phyloP scores from a whole-genome alignment of 2,329 filamentous ascomycete genomes.

The Trematosphaeria pertusa region DNA sequence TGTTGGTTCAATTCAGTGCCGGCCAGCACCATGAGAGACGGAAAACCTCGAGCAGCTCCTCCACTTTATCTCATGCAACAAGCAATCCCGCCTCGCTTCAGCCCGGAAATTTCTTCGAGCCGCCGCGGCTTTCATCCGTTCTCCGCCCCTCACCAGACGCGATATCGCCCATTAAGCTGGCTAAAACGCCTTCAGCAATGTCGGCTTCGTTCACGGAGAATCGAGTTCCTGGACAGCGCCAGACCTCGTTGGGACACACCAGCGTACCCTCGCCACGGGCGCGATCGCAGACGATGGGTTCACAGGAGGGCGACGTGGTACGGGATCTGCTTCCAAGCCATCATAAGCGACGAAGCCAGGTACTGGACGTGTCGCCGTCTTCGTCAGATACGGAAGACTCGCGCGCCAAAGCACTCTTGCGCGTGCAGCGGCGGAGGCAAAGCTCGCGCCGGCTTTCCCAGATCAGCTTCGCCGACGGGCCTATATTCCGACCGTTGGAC shows the following conservation, averaged over 20 bases:
- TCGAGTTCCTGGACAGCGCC: slow-evolving; percentile 41
- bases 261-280: slow-evolving; percentile 65
- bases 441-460: slow-evolving; percentile 94
- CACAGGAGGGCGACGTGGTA: slow-evolving; percentile 85
- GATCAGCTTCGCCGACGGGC: slow-evolving; percentile 83
- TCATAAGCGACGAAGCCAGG: slow-evolving; percentile 89
- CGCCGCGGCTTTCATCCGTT: slow-evolving; percentile 63
- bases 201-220: slow-evolving; percentile 59
- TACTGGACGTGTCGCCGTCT: slow-evolving; percentile 95
- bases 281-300: slow-evolving; percentile 90
- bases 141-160: slow-evolving; percentile 60
- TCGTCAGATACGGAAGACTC: slow-evolving; percentile 97
- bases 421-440: slow-evolving; percentile 92
- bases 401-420: slow-evolving; percentile 85
- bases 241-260: slow-evolving; percentile 30
- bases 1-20: slow-evolving; percentile 96
- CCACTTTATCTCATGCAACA: slow-evolving; percentile 81
- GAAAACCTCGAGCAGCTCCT: slow-evolving; percentile 91
- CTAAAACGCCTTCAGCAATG: slow-evolving; percentile 52
- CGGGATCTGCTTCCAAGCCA: slow-evolving; percentile 71
- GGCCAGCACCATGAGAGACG: slow-evolving; percentile 82
- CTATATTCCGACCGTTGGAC: slow-evolving; percentile 87
- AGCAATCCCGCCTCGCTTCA: slow-evolving; percentile 67
- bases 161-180: slow-evolving; percentile 61
- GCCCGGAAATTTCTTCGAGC: slow-evolving; percentile 74